phyloP scores from a whole-genome alignment of 2,329 filamentous ascomycete species.

The Exophiala xenobiotica region DNA sequence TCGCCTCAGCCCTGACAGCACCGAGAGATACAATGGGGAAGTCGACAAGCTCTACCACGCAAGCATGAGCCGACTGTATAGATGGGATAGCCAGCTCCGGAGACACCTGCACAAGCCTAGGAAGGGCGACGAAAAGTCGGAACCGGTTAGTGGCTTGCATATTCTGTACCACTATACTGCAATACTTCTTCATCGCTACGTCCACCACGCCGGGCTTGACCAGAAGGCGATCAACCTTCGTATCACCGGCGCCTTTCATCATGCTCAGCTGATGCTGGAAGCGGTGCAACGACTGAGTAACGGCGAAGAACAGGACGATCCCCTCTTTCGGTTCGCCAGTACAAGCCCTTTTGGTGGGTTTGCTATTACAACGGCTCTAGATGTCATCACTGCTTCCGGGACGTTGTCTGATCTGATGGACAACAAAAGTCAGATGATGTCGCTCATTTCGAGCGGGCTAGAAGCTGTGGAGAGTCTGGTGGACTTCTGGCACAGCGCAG shows the following conservation, averaged over 20 bases:
- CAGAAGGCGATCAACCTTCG: constrained; percentile 8
- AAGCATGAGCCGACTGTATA: constrained; percentile 3
- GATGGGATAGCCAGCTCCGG: constrained; percentile 11
- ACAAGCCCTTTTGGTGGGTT: constrained; percentile 64
- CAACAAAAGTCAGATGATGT: constrained; percentile 42
- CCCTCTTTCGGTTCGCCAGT: constrained; percentile 35
- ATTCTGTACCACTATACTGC: constrained; percentile 27
- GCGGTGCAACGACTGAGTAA: constrained; percentile 23
- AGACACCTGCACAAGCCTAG: not conserved
- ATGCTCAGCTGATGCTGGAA: constrained; percentile 21
- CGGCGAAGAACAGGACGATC: constrained; percentile 9
- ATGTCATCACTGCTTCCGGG: constrained; percentile 64
- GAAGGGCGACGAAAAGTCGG: constrained; percentile 1
- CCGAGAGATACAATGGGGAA: constrained; percentile 2
- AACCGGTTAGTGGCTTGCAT: constrained; percentile 17
- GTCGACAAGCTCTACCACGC: constrained; percentile 9
- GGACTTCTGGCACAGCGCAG: constrained; percentile 60
- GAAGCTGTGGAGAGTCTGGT: constrained; percentile 57
- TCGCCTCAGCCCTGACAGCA: not conserved
- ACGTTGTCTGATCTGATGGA: constrained; percentile 51
- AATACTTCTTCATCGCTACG: constrained; percentile 26
- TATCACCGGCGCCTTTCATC: constrained; percentile 16
- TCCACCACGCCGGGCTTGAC: constrained; percentile 17
- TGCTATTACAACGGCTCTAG: constrained; percentile 62
- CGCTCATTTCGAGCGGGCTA: constrained; percentile 54